A percentile compares a stretch with the other conserved stretches of the same genome.
Evolutionary conservation across 352 stramenopile species (phyloP).

Genomic region (Globisporangium abappressorium): DNA sequence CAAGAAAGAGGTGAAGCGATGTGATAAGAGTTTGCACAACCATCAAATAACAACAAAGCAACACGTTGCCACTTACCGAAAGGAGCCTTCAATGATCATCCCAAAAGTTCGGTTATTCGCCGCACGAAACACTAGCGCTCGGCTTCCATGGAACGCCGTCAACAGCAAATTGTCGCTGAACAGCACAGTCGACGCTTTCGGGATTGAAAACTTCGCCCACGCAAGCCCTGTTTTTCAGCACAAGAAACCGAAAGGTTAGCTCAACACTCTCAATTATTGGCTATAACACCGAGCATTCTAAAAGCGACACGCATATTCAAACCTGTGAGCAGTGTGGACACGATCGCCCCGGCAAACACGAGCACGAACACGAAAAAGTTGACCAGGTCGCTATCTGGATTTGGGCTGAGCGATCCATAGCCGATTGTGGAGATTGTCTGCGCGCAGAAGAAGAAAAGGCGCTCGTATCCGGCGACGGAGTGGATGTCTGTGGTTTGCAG

Average conservation of each 20-base stretch:
- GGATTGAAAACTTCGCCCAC: conserved; percentile 68
- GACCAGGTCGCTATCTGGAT: conserved; percentile 39
- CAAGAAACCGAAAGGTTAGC: neutral
- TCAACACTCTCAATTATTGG: neutral
- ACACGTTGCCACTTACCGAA: conserved; percentile 30
- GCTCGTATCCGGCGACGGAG: conserved; percentile 23
- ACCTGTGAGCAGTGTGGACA: conserved; percentile 53
- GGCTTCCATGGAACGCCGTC: conserved; percentile 45
- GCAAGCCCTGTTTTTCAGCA: conserved; percentile 31
- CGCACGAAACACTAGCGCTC: conserved; percentile 56
- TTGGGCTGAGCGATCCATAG: conserved; percentile 43
- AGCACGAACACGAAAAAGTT: conserved; percentile 68
- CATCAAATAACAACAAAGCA: neutral
- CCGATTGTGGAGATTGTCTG: conserved; percentile 65
- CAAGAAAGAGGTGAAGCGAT: neutral
- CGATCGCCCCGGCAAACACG: conserved; percentile 34
- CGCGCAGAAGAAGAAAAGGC: conserved; percentile 57
- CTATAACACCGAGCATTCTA: neutral
- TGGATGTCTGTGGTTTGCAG: conserved; percentile 12
- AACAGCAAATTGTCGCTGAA: conserved; percentile 52
- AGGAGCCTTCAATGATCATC: conserved; percentile 52
- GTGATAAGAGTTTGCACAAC: neutral
- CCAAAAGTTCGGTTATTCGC: conserved; percentile 56
- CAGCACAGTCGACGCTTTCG: conserved; percentile 41
- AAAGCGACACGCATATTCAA: conserved; percentile 1